phyloP scores from a whole-genome alignment of 306 rosid genomes.

The Abrus precatorius region DNA sequence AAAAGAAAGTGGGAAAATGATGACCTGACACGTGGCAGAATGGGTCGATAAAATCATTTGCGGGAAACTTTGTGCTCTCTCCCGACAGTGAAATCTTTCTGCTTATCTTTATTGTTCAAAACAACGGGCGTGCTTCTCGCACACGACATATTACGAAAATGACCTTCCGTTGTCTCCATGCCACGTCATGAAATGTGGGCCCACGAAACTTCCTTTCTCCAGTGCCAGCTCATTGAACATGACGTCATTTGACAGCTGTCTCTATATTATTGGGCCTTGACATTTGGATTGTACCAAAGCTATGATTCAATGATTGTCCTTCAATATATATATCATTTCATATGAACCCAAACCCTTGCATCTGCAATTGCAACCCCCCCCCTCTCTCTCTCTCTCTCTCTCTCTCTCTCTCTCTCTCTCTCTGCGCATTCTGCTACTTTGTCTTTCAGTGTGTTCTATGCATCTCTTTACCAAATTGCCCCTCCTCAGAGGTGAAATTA shows the following conservation, averaged over 20 bases:
- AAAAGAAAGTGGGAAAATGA: background rate
- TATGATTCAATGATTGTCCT: slow-evolving; percentile 7
- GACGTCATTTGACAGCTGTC: slow-evolving; percentile 4
- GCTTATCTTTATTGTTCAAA: background rate
- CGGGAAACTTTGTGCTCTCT: background rate
- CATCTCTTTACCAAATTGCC: slow-evolving; percentile 47
- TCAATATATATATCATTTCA: background rate
- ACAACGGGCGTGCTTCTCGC: slow-evolving; percentile 8
- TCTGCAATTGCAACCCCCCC: slow-evolving; percentile 21
- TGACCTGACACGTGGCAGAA: slow-evolving; percentile 33
- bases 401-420: slow-evolving; percentile 24
- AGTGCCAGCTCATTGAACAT: background rate
- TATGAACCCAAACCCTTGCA: background rate
- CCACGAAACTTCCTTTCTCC: background rate
- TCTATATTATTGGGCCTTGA: background rate
- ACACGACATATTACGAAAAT: slow-evolving; percentile 30
- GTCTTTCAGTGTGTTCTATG: slow-evolving; percentile 11
- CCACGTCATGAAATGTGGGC: slow-evolving; percentile 22
- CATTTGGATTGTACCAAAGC: background rate
- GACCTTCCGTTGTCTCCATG: slow-evolving; percentile 37
- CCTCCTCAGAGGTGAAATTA: slow-evolving; percentile 23
- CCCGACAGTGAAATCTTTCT: background rate
- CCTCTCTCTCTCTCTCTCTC: slow-evolving; percentile 16
- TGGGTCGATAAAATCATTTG: background rate
- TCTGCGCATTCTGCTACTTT: background rate